Conservation (phyloP, 129 eudicot species). For the Solidago caesia region DNA sequence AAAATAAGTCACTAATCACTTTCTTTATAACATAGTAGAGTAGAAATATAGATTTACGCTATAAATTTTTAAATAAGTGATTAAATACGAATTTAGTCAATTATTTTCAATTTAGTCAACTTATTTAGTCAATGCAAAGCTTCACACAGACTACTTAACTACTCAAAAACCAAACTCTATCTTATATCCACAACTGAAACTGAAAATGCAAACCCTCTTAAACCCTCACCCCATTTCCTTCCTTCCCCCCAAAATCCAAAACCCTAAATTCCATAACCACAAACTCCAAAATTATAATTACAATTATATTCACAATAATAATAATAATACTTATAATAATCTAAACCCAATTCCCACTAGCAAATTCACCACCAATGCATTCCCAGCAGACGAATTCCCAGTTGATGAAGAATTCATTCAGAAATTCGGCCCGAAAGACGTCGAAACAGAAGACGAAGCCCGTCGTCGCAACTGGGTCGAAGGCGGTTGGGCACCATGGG, state of each 20-base stretch:
- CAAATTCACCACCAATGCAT: conserved; percentile 35
- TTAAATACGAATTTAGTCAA: no score
- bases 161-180: conserved; percentile 23
- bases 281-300: conserved; percentile 12
- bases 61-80: no score
- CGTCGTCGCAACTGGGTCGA: conserved; percentile 87
- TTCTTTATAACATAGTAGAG: no score
- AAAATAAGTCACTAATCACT: no score
- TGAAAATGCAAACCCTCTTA: conserved; percentile 56
- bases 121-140: background rate
- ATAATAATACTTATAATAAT: background rate
- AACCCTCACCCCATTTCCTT: conserved; percentile 51
- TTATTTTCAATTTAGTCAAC: no score
- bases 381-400: conserved; percentile 77
- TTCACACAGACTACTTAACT: conserved; percentile 11
- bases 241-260: conserved; percentile 58
- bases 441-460: conserved; percentile 85
- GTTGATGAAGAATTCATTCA: conserved; percentile 80
- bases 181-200: conserved; percentile 29
- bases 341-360: conserved; percentile 9
- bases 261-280: conserved; percentile 29
- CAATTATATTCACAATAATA: background rate
- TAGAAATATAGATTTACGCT: no score
- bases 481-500: conserved; percentile 99
- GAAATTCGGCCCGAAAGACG: conserved; percentile 70